These are phyloP conservation scores for Stipa capillata DNA, from an alignment of 176 grass and related monocot genomes.

Conservation along the genomic window DNA sequence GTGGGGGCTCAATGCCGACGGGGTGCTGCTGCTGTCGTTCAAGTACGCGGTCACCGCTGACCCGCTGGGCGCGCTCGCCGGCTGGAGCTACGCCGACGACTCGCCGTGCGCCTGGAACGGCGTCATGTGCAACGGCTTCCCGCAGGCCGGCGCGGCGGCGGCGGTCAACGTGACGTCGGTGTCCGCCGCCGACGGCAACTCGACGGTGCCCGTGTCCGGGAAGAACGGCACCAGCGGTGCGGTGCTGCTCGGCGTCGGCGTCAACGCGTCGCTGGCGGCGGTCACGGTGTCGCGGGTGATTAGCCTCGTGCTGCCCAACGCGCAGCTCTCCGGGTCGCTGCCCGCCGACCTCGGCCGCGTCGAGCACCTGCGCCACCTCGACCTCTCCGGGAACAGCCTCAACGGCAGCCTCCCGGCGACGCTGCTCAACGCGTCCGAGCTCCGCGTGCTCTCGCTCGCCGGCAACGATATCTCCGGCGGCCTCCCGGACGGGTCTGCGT, in stretches of 20 bases:
- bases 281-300: constrained; percentile 71
- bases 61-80: constrained; percentile 48
- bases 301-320: constrained; percentile 58
- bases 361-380: constrained; percentile 85
- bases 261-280: constrained; percentile 16
- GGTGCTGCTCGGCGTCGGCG: not conserved
- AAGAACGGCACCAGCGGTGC: not conserved
- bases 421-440: constrained; percentile 56
- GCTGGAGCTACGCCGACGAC: constrained; percentile 55
- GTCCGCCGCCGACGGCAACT: not conserved
- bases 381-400: constrained; percentile 69
- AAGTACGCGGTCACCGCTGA: constrained; percentile 62
- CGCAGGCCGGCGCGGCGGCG: not conserved
- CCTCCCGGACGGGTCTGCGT: constrained; percentile 27
- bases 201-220: not conserved
- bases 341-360: constrained; percentile 48
- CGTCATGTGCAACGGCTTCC: constrained; percentile 81
- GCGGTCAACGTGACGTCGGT: not conserved
- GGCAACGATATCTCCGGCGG: constrained; percentile 48
- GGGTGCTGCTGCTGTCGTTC: constrained; percentile 67
- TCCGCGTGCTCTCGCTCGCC: constrained; percentile 62
- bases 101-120: constrained; percentile 77
- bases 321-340: constrained; percentile 40
- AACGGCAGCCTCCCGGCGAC: constrained; percentile 40
- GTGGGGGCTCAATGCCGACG: constrained; percentile 45